Conservation (phyloP, 2,329 filamentous ascomycete genomes). For the Phaeomoniella chlamydospora region DNA sequence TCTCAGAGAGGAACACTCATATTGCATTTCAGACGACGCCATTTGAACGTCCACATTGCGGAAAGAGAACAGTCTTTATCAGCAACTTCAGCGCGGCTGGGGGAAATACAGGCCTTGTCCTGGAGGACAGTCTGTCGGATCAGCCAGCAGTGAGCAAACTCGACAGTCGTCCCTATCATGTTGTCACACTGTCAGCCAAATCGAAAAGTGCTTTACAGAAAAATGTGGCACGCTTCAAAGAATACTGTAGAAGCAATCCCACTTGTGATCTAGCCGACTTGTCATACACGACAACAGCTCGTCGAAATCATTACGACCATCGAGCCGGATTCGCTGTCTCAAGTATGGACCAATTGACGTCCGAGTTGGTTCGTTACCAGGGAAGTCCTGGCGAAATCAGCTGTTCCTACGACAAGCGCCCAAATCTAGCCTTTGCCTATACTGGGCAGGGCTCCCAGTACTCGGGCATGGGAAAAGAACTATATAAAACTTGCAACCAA, state of each 20-base stretch:
- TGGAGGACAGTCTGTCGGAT: constrained; percentile 51
- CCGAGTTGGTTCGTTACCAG: constrained; percentile 13
- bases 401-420: no score
- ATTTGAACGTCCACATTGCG: constrained; percentile 8
- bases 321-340: constrained; percentile 18
- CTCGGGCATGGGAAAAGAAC: constrained; percentile 12
- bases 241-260: constrained; percentile 39
- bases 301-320: constrained; percentile 27
- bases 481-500: constrained; percentile 13
- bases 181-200: constrained; percentile 47
- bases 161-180: constrained; percentile 42
- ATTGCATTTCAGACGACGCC: constrained; percentile 25
- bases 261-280: constrained; percentile 38
- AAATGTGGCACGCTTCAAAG: constrained; percentile 41
- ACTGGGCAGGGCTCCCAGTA: constrained; percentile 20
- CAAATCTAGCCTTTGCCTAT: constrained; percentile 24
- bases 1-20: constrained; percentile 11
- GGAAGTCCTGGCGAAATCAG: constrained; percentile 13
- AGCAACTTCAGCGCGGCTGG: constrained; percentile 59
- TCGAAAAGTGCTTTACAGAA: constrained; percentile 27
- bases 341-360: constrained; percentile 14
- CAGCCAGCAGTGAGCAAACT: constrained; percentile 12
- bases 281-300: constrained; percentile 54
- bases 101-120: constrained; percentile 50
- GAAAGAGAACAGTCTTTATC: constrained; percentile 24